phyloP scores from a whole-genome alignment of 139 green algal genomes.

The Pedinophyceae sp. region DNA sequence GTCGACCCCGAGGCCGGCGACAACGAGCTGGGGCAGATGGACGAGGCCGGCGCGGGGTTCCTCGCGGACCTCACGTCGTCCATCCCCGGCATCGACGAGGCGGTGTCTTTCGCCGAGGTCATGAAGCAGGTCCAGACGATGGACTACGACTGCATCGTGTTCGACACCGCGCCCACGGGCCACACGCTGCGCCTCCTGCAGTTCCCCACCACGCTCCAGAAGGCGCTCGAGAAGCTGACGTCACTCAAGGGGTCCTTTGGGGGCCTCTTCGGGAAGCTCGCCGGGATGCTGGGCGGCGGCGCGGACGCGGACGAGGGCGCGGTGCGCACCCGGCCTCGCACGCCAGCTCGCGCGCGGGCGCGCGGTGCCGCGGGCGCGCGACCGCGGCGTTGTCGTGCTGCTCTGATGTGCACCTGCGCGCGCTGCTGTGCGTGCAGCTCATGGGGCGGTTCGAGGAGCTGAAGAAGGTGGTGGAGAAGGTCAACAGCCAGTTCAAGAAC shows the following conservation, averaged over 20 bases:
- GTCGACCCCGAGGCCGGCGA: constrained; percentile 74
- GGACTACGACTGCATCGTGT: constrained; percentile 89
- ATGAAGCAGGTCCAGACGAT: constrained; percentile 93
- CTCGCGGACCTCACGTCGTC: constrained; percentile 66
- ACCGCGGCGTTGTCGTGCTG: no score
- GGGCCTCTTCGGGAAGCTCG: constrained; percentile 47
- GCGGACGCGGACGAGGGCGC: constrained; percentile 1
- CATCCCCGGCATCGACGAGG: constrained; percentile 93
- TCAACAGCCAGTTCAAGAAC: constrained; percentile 88
- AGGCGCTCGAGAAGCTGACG: constrained; percentile 81
- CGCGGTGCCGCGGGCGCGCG: no score
- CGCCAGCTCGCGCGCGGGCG: no score
- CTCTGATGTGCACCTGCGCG: no score
- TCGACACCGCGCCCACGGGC: constrained; percentile 86
- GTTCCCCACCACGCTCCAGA: constrained; percentile 85
- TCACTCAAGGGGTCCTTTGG: constrained; percentile 57
- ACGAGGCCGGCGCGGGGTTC: constrained; percentile 32
- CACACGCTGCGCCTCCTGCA: constrained; percentile 92
- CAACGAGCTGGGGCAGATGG: constrained; percentile 38
- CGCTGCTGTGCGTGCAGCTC: constrained; percentile 12
- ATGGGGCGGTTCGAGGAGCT: constrained; percentile 47
- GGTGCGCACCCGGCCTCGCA: no score
- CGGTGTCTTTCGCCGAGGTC: constrained; percentile 95
- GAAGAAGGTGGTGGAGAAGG: constrained; percentile 22
- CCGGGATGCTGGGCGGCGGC: constrained; percentile 15